Conservation (phyloP, 352 stramenopile species). For the Paralagenidium karlingii region DNA sequence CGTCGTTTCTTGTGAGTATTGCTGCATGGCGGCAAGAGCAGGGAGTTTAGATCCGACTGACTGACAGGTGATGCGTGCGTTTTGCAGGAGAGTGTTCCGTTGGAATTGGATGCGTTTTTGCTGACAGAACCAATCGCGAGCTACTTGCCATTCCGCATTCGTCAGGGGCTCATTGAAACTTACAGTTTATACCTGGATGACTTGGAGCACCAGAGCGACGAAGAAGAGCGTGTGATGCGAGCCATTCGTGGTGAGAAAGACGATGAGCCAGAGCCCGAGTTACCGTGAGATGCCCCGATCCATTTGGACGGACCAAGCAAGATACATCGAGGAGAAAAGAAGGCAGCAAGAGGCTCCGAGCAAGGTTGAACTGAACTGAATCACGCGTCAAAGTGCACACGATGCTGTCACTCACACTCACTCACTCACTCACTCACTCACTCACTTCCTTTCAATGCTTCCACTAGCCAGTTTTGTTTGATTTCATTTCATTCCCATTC, state of each 20-base stretch:
- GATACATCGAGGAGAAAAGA: too few species aligned
- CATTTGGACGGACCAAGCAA: too few species aligned
- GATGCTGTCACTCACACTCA: too few species aligned
- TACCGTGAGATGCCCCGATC: too few species aligned
- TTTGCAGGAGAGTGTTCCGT: conserved; percentile 64
- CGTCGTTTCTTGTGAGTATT: conserved; percentile 64
- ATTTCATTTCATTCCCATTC: too few species aligned
- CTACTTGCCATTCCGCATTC: conserved; percentile 74
- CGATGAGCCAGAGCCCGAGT: conserved; percentile 5
- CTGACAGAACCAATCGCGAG: conserved; percentile 71
- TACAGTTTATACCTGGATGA: conserved; percentile 83
- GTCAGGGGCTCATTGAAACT: conserved; percentile 77
- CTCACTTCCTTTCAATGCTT: too few species aligned
- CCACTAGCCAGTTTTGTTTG: too few species aligned
- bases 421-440: too few species aligned
- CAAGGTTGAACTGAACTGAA: too few species aligned
- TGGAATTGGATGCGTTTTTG: conserved; percentile 76
- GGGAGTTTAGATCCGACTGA: background rate
- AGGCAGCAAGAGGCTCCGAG: too few species aligned
- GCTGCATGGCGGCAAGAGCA: background rate
- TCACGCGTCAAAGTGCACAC: too few species aligned
- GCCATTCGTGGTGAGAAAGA: conserved; percentile 55
- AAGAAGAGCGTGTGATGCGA: conserved; percentile 71
- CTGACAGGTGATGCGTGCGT: background rate
- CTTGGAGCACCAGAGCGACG: conserved; percentile 67